phyloP scores from a whole-genome alignment of 768 basidiomycete species.

The Serpula lacrymans region DNA sequence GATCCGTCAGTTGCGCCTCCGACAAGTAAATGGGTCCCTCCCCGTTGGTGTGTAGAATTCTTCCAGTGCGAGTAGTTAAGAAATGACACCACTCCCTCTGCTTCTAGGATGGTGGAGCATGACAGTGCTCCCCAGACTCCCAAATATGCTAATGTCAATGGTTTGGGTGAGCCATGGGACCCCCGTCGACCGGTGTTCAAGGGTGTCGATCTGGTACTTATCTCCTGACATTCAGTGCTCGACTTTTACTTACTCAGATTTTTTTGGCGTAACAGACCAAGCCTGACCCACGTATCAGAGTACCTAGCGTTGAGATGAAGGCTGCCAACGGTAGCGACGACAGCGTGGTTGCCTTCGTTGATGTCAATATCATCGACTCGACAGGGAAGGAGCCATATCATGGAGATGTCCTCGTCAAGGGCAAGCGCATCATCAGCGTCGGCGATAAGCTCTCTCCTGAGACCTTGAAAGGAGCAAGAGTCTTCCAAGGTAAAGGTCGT shows the following conservation, averaged over 20 bases:
- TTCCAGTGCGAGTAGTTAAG: neutral
- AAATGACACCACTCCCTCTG: neutral
- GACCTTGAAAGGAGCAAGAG: slow-evolving; percentile 13
- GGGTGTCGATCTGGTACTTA: slow-evolving; percentile 19
- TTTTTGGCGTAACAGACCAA: slow-evolving; percentile 13
- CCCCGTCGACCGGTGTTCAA: slow-evolving; percentile 15
- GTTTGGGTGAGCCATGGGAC: slow-evolving; percentile 23
- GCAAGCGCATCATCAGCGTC: slow-evolving; percentile 26
- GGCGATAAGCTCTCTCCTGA: slow-evolving; percentile 19
- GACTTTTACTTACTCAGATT: neutral
- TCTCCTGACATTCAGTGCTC: too few species aligned
- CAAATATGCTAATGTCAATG: slow-evolving; percentile 9
- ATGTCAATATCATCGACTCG: slow-evolving; percentile 34
- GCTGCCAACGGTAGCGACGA: slow-evolving; percentile 17
- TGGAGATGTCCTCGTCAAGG: slow-evolving; percentile 32
- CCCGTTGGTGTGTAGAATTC: slow-evolving; percentile 13
- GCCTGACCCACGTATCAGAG: slow-evolving; percentile 16
- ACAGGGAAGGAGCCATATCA: slow-evolving; percentile 29
- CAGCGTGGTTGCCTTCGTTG: slow-evolving; percentile 17
- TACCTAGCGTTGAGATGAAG: slow-evolving; percentile 22
- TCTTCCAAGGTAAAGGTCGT: slow-evolving; percentile 30
- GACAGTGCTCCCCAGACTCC: slow-evolving; percentile 2
- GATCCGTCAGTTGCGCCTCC: slow-evolving; percentile 19
- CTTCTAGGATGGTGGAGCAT: slow-evolving; percentile 19
- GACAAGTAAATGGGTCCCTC: slow-evolving; percentile 23